A percentile compares a stretch with the other conserved stretches of the same genome.
Evolutionary conservation across 768 basidiomycete species (phyloP).

Genomic region (Pisolithus albus): DNA sequence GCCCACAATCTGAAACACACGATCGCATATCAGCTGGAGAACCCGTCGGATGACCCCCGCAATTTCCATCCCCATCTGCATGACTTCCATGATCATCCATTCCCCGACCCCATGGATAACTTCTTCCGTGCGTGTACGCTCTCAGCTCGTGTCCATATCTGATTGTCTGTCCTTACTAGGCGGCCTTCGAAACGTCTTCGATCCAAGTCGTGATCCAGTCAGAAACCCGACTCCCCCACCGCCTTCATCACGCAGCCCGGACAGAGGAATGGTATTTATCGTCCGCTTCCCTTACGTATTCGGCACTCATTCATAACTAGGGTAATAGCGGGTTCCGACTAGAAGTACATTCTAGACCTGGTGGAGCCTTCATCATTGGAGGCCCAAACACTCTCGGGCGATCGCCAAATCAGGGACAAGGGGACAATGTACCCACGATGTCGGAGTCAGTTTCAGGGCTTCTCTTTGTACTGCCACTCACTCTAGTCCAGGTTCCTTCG

Average conservation of each 20-base stretch:
- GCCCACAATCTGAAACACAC: neutral
- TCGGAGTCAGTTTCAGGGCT: slow-evolving; percentile 39
- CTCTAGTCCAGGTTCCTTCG: slow-evolving; percentile 29
- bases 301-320: slow-evolving; percentile 4
- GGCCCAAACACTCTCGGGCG: slow-evolving; percentile 23
- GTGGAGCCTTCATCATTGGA: slow-evolving; percentile 34
- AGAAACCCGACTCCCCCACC: slow-evolving; percentile 12
- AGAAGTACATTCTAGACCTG: slow-evolving; percentile 28
- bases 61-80: slow-evolving; percentile 42
- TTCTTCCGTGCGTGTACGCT: slow-evolving; percentile 39
- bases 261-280: slow-evolving; percentile 11
- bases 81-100: slow-evolving; percentile 17
- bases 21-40: slow-evolving; percentile 54
- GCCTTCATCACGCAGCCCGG: slow-evolving; percentile 11
- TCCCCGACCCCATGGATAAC: slow-evolving; percentile 37
- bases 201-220: neutral
- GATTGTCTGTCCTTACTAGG: neutral
- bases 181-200: neutral
- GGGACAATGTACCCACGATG: slow-evolving; percentile 33
- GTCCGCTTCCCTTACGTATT: neutral
- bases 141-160: neutral
- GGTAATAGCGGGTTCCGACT: slow-evolving; percentile 26
- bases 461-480: neutral
- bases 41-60: slow-evolving; percentile 69
- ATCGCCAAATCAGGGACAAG: slow-evolving; percentile 22